Percentiles rank a stretch among this genome's conserved stretches.
phyloP scores from a whole-genome alignment of 441 rosid species.

The Monsonia emarginata region DNA sequence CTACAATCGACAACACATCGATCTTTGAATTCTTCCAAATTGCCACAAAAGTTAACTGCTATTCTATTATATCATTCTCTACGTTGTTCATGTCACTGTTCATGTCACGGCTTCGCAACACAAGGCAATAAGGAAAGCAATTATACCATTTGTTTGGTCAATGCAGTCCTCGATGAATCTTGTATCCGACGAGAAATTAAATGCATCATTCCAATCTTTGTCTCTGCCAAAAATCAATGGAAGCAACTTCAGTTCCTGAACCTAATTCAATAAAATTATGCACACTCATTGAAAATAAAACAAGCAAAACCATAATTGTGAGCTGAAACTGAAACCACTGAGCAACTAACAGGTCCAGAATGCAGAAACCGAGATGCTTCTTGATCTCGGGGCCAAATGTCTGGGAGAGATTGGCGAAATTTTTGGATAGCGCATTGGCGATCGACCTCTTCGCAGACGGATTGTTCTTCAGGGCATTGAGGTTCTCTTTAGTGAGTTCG shows the following conservation, averaged over 20 bases:
- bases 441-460: constrained; percentile 8
- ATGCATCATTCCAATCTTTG: constrained; percentile 69
- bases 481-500: background rate
- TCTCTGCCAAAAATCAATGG: constrained; percentile 35
- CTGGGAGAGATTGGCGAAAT: constrained; percentile 44
- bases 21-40: background rate
- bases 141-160: constrained; percentile 41
- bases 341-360: constrained; percentile 58
- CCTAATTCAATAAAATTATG: background rate
- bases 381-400: constrained; percentile 47
- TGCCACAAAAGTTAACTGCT: background rate
- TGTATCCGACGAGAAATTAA: constrained; percentile 62
- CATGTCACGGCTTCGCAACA: too few relatives aligned
- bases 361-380: constrained; percentile 67
- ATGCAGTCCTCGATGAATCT: constrained; percentile 47
- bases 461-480: background rate
- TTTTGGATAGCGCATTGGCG: constrained; percentile 25
- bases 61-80: background rate
- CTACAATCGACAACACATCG: background rate
- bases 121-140: background rate
- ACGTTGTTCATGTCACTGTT: too few relatives aligned
- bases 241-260: background rate
- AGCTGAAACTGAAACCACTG: background rate
- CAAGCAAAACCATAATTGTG: background rate
- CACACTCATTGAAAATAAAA: background rate